phyloP scores from a whole-genome alignment of 1,284 basidiomycete genomes.

The Cystobasidiaceae sp. region DNA sequence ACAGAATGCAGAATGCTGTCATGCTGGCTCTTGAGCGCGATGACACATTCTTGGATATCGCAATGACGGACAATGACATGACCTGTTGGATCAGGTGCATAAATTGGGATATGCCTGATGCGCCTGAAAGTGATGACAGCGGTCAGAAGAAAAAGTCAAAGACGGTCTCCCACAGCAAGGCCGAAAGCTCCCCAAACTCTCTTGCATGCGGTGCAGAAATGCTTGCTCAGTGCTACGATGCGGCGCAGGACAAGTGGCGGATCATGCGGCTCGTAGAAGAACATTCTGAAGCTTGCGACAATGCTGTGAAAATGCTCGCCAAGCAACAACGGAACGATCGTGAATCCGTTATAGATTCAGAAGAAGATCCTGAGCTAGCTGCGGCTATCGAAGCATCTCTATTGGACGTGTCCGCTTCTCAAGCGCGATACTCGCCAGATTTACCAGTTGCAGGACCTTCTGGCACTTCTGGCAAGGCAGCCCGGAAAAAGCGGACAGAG shows the following conservation, averaged over 20 bases:
- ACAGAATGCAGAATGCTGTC: too few species aligned
- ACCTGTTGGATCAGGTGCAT: constrained; percentile 7
- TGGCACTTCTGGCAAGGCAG: background rate
- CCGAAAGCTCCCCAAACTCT: background rate
- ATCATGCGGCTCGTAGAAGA: background rate
- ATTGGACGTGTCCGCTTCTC: too few species aligned
- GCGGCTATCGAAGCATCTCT: background rate
- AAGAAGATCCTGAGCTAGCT: background rate
- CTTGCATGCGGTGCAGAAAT: background rate
- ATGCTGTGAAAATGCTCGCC: background rate
- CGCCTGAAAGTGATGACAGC: background rate
- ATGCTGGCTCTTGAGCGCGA: background rate
- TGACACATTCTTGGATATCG: background rate
- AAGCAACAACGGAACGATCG: background rate
- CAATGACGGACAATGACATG: background rate
- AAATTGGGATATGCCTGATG: background rate
- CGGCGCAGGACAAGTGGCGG: background rate
- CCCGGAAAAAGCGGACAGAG: background rate
- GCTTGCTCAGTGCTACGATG: background rate
- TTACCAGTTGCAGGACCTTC: background rate
- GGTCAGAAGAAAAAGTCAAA: too few species aligned
- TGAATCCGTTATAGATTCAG: background rate
- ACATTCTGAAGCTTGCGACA: background rate
- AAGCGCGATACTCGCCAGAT: too few species aligned
- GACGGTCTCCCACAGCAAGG: background rate